These are phyloP conservation scores for Hyaloscypha finlandica DNA, from an alignment of 495 filamentous ascomycete species.

Conservation along the genomic window DNA sequence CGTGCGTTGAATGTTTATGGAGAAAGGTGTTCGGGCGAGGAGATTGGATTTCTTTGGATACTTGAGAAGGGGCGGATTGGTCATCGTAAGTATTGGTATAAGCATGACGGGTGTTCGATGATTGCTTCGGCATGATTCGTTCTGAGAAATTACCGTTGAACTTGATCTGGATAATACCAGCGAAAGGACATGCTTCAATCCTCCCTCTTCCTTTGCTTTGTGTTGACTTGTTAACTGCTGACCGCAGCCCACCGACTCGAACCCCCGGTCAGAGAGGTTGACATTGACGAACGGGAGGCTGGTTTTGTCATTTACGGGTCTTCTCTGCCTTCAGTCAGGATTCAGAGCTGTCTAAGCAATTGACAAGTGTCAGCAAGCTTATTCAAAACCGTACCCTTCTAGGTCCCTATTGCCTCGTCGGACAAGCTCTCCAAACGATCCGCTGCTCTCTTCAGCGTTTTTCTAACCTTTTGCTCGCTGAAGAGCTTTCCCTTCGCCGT, in stretches of 20 bases:
- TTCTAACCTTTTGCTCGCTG: no score
- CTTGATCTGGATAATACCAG: slow-evolving; percentile 28
- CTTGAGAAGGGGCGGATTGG: neutral
- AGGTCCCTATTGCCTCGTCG: no score
- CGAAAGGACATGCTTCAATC: slow-evolving; percentile 23
- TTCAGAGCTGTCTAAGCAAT: no score
- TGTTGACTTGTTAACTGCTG: neutral
- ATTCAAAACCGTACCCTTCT: no score
- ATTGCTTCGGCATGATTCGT: slow-evolving; percentile 34
- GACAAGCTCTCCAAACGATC: no score
- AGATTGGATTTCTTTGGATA: neutral
- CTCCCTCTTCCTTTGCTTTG: neutral
- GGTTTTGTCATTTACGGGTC: no score
- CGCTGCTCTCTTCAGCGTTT: no score
- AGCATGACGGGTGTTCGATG: slow-evolving; percentile 46
- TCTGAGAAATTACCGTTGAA: slow-evolving; percentile 27
- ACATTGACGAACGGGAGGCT: no score
- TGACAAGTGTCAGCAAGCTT: no score
- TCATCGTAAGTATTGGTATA: slow-evolving; percentile 2
- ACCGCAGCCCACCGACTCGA: neutral
- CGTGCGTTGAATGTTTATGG: neutral
- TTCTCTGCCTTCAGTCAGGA: no score
- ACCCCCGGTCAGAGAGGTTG: no score
- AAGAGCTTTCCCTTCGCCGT: no score
- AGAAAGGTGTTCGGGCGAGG: neutral